Base-by-base conservation (phyloP, 148 eudicot genomes). In the Limonium bicolor region DNA sequence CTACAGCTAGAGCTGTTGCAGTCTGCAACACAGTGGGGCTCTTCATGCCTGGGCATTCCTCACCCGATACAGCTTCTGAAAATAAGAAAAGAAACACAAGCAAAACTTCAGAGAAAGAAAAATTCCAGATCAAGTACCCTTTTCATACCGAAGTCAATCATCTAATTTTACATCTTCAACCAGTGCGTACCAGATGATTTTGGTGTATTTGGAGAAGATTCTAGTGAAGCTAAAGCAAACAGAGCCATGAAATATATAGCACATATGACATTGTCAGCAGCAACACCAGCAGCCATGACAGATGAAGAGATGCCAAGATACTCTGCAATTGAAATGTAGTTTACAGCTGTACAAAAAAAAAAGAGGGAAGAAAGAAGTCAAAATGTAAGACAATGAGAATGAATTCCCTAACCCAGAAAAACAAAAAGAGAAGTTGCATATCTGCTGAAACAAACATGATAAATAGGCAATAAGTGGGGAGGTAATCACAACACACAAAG, bases 241-340 rank as follows among this genome's bases (percentile, higher is more conserved):
- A 82, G 61, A 30, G 74, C 38, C 71, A 76, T 60, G 26, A 79
- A 87, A 66, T 82, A 82, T 34, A 74, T 35, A 17, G 96, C 94
- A 59, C 90, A 82, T 36, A 87, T 76, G 27, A 87, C 82, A 69
- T 87, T 87, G 49, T 79, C 96, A 36, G 86, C 96, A 46, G 96
- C 96, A 50, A 82, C 70, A 27, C 96, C 96, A 37, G 94, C 94
- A 23, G 90, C 83, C 51, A 87, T 50, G 46, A 79, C 77, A 18
- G 96, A 82, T 4, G 86, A 78, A 43, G 96, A 82, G 36, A 72
- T 54, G 4, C 70, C 76, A 24, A 87, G 76, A 27, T 72, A 74
- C 41, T 82, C 78, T 3, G 88, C 65, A 40, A 87, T 74, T 31
- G 96, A 88, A 44, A 87, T 60, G 42, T 71, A 87, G 56, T 82